These are phyloP conservation scores for Fusarium burgessii DNA, from an alignment of 2,329 filamentous ascomycete genomes.

Conservation along the genomic window DNA sequence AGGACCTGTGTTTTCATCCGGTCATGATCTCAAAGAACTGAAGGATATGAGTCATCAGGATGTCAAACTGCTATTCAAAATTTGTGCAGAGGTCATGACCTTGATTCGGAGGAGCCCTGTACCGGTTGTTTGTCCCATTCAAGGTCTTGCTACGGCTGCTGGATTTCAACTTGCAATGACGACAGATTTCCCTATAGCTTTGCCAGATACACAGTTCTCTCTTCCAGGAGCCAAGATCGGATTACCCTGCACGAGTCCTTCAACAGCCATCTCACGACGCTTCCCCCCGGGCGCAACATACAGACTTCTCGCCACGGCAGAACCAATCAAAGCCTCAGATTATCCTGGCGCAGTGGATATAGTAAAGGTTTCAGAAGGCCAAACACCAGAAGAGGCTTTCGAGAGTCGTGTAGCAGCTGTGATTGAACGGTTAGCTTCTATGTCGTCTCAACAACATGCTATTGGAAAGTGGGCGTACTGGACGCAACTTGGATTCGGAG, in stretches of 20 bases:
- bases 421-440: constrained; percentile 11
- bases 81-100: constrained; percentile 42
- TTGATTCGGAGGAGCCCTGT: constrained; percentile 41
- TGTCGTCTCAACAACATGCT: constrained; percentile 38
- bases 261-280: constrained; percentile 37
- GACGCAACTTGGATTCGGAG: constrained; percentile 36
- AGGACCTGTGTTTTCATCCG: constrained; percentile 41
- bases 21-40: constrained; percentile 43
- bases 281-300: constrained; percentile 31
- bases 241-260: constrained; percentile 42
- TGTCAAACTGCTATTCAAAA: constrained; percentile 31
- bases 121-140: constrained; percentile 39
- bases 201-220: constrained; percentile 33
- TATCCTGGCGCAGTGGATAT: constrained; percentile 38
- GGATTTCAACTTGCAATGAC: constrained; percentile 45
- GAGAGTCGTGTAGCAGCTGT: constrained; percentile 26
- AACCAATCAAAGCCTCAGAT: constrained; percentile 23
- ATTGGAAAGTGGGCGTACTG: constrained; percentile 45
- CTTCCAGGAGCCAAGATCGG: constrained; percentile 41
- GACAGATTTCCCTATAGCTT: constrained; percentile 38
- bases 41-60: constrained; percentile 10
- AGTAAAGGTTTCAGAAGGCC: not conserved
- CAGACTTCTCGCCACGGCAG: constrained; percentile 35
- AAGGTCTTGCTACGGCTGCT: constrained; percentile 42
- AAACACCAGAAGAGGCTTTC: not conserved